A percentile compares a stretch with the other conserved stretches of the same genome.
These are phyloP conservation scores for Prunus dulcis DNA, from an alignment of 306 rosid species.

Conservation along the genomic window DNA sequence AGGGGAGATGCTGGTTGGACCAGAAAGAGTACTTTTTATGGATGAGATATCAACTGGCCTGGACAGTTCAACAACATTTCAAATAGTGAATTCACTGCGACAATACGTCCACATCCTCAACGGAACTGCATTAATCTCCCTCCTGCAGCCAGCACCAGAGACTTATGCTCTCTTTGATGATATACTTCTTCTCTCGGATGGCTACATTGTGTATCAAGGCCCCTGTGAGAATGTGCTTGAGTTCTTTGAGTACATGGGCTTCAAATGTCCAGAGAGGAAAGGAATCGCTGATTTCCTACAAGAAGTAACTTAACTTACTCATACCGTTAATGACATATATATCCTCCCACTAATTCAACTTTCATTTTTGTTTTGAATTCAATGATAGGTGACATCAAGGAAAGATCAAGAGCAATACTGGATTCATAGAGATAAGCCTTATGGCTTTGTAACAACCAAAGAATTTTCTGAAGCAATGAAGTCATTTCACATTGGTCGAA, in stretches of 20 bases:
- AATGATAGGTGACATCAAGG: slow-evolving; percentile 47
- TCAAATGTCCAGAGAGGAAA: slow-evolving; percentile 54
- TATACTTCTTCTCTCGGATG: slow-evolving; percentile 52
- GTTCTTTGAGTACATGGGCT: slow-evolving; percentile 47
- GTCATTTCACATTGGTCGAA: slow-evolving; percentile 41
- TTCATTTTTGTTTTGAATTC: not conserved
- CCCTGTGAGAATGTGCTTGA: slow-evolving; percentile 46
- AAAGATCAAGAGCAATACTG: slow-evolving; percentile 64
- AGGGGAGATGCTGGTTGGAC: slow-evolving; percentile 67
- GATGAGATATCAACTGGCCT: slow-evolving; percentile 56
- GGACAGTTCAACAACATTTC: slow-evolving; percentile 61
- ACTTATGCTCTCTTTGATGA: slow-evolving; percentile 56
- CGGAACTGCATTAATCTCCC: slow-evolving; percentile 48
- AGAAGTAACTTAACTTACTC: slow-evolving; percentile 38
- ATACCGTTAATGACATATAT: not conserved
- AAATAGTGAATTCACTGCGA: slow-evolving; percentile 45
- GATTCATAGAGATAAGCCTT: slow-evolving; percentile 33
- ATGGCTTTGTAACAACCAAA: slow-evolving; percentile 37
- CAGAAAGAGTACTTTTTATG: slow-evolving; percentile 52
- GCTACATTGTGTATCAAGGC: slow-evolving; percentile 55
- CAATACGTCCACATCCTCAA: slow-evolving; percentile 41
- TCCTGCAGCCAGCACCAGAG: slow-evolving; percentile 62
- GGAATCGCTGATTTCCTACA: slow-evolving; percentile 58
- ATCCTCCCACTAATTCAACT: not conserved
- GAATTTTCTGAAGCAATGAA: slow-evolving; percentile 48